Base-by-base conservation (phyloP, 2,329 filamentous ascomycete species). In the Aspergillus ustus region DNA sequence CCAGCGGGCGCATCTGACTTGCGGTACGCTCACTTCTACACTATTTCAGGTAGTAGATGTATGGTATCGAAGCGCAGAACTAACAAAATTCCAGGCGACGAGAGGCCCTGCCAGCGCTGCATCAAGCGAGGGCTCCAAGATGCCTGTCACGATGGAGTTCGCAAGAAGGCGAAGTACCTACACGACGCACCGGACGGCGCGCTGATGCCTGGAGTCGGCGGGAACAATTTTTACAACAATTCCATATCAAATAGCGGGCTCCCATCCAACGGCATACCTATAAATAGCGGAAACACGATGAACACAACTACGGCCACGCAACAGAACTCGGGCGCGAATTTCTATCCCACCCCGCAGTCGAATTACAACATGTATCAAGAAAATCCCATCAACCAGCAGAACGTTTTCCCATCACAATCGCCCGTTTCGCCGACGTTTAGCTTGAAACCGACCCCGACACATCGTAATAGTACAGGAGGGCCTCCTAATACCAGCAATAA, bases 131-230 rank as follows among this genome's bases (percentile, higher is more conserved):
- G 92, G 50, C 86, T 98, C 22, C 91, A 93, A 71, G 93, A 97
- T 75, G 88, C 88, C 63, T 99, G 95, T 73, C 93, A 97, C 77
- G 95, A 99, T 74, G 95, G 95, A 57, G 93, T 98, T 55, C 90
- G 95, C 66, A 99, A 99, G 80, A 99, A 98, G 84, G 95, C 95
- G 56, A 99, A 99, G 78, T 99, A 99, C 77, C 90, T 99, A 60
- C 93, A 98, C 73, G 95, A 98, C 83, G 93, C 94, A 28, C 93
- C 94, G 40, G 88, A 92, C 56, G 93, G 96, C 75, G 93, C 93
- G 50, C 83, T 97, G 64, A 86, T 94, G 73, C 92, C 93, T n/a
- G 92, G 95, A 46, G 84, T 95, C 52, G 89, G 89, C 64, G 90
- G 87, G 70, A 91, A 90, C 37, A 62, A 49, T 71, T 85, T 72